These are phyloP conservation scores for Mrakia frigida DNA, from an alignment of 768 basidiomycete species.

Conservation along the genomic window DNA sequence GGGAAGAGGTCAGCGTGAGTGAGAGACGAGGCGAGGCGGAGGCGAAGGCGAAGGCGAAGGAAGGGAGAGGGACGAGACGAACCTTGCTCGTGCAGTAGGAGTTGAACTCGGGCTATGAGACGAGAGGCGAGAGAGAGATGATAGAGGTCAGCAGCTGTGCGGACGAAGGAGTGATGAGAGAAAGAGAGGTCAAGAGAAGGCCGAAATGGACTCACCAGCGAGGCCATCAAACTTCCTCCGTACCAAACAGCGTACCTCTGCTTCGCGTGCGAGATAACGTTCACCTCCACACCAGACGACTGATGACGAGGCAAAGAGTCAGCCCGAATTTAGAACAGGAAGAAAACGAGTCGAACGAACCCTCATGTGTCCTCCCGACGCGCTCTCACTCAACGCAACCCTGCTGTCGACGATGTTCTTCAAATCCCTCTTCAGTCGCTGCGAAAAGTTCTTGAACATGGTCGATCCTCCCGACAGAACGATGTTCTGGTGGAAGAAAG, in stretches of 20 bases:
- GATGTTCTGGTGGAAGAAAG: constrained; percentile 65
- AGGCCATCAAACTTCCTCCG: constrained; percentile 89
- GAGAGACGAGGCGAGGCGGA: neutral
- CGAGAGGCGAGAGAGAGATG: constrained; percentile 24
- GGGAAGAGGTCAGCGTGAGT: neutral
- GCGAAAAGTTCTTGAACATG: constrained; percentile 99
- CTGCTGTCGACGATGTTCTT: constrained; percentile 89
- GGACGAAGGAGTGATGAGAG: neutral
- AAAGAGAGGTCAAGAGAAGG: neutral
- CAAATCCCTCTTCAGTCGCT: constrained; percentile 88
- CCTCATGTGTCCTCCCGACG: constrained; percentile 69
- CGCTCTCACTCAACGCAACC: constrained; percentile 66
- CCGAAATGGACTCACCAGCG: constrained; percentile 57
- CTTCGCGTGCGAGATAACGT: constrained; percentile 96
- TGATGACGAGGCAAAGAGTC: constrained; percentile 39
- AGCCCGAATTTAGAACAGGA: too few relatives aligned
- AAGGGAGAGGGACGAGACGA: neutral
- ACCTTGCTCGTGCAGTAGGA: constrained; percentile 60
- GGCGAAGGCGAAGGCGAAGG: neutral
- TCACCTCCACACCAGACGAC: constrained; percentile 96
- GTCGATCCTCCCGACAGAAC: constrained; percentile 95
- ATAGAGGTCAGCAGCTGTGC: neutral
- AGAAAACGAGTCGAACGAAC: constrained; percentile 47
- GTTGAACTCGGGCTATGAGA: constrained; percentile 80
- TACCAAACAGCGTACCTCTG: constrained; percentile 98